Base-by-base conservation (phyloP, 1,284 basidiomycete species). In the Irpex rosettiformis region DNA sequence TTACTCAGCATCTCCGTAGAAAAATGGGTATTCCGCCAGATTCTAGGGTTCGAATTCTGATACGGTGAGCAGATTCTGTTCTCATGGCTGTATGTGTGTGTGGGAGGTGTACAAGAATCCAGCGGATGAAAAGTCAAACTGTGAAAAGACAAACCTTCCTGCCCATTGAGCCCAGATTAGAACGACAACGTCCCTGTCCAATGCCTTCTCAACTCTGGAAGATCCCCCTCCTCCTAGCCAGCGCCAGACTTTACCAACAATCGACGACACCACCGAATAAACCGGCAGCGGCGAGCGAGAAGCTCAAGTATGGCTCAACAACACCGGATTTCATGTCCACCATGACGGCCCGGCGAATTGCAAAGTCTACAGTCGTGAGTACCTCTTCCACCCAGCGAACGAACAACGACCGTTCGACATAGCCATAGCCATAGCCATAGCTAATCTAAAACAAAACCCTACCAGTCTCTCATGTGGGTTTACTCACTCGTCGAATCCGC, bases 161-260 rank as follows among this genome's bases (percentile, higher is more conserved):
- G 11, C 13, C 13, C 37, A n/a, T n/a, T n/a, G n/a, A n/a, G n/a
- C n/a, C n/a, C n/a, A n/a, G n/a, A n/a, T n/a, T n/a, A n/a, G n/a
- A n/a, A n/a, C n/a, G n/a, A n/a, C n/a, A 40, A 40, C 37, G 5
- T 40, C n/a, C 37, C n/a, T 40, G 11, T 5, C 13, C 37, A 47
- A 47, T 47, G 43, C 43, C 43, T 47, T 47, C 43, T 10, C 43
- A 47, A 47, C 16, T 47, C 43, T 47, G 43, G 43, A 66, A 56
- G 47, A 33, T 56, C 28, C 55, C 55, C 2, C 55, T 56, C 22
- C 55, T 56, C 47, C n/a, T 56, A 24, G n/a, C 18, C 4, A 10
- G 27, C 24, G 27, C 55, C 10, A 28, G 28, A 22, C 47, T 49
- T 1, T 29, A 45, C 24, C n/a, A 18, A 28, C 55, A 37, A 18